Evolutionary conservation across 768 basidiomycete genomes (phyloP).

Genomic region (Clitopilus passeckerianus): DNA sequence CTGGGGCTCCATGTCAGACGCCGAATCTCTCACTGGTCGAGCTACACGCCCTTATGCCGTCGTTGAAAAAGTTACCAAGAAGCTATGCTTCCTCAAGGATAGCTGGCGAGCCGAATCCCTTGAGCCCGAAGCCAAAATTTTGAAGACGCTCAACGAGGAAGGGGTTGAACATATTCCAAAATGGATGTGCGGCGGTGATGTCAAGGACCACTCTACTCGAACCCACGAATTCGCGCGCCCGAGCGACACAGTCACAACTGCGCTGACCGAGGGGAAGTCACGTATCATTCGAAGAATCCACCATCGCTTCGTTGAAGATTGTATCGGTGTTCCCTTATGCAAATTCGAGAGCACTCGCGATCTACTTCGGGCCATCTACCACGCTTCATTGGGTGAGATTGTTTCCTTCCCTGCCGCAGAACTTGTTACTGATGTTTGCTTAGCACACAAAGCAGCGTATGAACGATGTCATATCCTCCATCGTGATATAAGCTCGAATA

Average conservation of each 20-base stretch:
- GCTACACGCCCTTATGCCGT: constrained; percentile 2
- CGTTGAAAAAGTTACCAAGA: not conserved
- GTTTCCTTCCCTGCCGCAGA: not conserved
- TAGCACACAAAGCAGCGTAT: not conserved
- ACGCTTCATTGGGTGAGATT: not conserved
- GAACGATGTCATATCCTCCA: not conserved
- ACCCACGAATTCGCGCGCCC: not conserved
- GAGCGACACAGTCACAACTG: not conserved
- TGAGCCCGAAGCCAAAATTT: not conserved
- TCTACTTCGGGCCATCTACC: not conserved
- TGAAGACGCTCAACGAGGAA: not conserved
- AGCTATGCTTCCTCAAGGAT: constrained; percentile 2
- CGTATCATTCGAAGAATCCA: not conserved
- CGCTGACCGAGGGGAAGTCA: not conserved
- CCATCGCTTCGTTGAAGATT: constrained; percentile 1
- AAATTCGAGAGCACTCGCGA: not conserved
- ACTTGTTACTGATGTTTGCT: not conserved
- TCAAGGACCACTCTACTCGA: not conserved
- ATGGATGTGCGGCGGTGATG: not conserved
- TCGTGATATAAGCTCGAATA: not conserved
- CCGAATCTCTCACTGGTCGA: constrained; percentile 1
- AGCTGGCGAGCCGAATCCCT: constrained; percentile 1
- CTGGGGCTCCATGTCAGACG: constrained; percentile 2
- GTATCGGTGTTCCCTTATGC: not conserved
- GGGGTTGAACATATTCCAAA: not conserved